Conservation (phyloP, 441 rosid species). For the Pelargonium myrrhifolium region DNA sequence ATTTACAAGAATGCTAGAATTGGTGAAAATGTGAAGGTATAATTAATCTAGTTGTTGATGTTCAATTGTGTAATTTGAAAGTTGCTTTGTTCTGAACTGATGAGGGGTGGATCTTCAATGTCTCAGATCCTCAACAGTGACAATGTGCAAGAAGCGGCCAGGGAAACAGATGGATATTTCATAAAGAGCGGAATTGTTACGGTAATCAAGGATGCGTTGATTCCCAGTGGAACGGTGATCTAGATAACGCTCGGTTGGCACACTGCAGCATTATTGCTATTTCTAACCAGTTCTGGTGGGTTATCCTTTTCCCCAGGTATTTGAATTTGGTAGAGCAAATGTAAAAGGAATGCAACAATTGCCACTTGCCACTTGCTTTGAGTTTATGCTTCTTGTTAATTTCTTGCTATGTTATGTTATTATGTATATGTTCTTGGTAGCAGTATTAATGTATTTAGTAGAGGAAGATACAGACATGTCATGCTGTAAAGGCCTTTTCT, state of each 20-base stretch:
- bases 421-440: background rate
- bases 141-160: constrained; percentile 85
- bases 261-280: background rate
- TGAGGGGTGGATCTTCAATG: background rate
- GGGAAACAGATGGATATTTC: constrained; percentile 92
- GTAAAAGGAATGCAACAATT: no score
- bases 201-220: constrained; percentile 83
- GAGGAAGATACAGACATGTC: background rate
- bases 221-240: constrained; percentile 78
- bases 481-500: background rate
- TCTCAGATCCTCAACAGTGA: constrained; percentile 65
- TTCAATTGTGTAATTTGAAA: background rate
- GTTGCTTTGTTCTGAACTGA: background rate
- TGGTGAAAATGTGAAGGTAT: constrained; percentile 81
- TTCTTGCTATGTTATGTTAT: background rate
- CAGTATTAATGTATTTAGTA: background rate
- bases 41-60: no score
- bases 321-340: no score
- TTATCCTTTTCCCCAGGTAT: no score
- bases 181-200: constrained; percentile 94
- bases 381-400: background rate
- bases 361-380: background rate
- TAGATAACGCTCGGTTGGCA: constrained; percentile 20
- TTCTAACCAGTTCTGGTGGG: no score
- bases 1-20: constrained; percentile 92